Base-by-base conservation (phyloP, 2,329 filamentous ascomycete species). In the Sclerotinia glacialis region DNA sequence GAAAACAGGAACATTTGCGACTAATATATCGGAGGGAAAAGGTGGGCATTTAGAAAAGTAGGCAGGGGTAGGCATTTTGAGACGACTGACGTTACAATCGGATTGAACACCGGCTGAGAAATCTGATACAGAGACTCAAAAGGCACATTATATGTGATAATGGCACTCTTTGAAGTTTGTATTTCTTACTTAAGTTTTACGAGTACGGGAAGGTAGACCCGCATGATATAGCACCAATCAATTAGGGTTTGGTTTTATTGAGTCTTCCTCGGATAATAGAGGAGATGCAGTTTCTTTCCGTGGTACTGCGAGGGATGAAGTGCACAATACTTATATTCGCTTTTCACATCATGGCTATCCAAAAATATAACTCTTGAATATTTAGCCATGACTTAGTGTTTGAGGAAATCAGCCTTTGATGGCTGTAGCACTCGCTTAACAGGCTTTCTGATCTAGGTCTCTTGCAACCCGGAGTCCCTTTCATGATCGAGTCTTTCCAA, bases 1-100 rank as follows among this genome's bases (percentile, higher is more conserved):
- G 9, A 62, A 16, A 40, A 42, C 21, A 21, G 47, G 59, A 14
- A 62, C n/a, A 1, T 42, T 40, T 37, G 59, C 46, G 11, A 62
- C 46, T 16, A 23, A 23, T 8, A 53, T 53, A 12, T 62, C 6
- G 6, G 59, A 42, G 9, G 59, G 47, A 42, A 62, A 62, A 2
- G 46, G 47, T 16, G 46, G 59, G 8, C 28, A 62, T 42, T 28
- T 52, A 21, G 18, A 21, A 42, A 53, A 53, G 34, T 63, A 63
- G 16, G 47, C 37, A 6, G 46, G 7, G 12, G 34, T 63, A 31
- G 60, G 47, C 60, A 63, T 63, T 52, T n/a, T 16, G 11, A 37
- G n/a, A 34, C 5, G 21, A 49, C 23, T 21, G n/a, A 26, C 2
- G n/a, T 12, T 14, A 49, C 21, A 37, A 40, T 40, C 21, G 9